These are phyloP conservation scores for Tolypocladium sp. DNA, from an alignment of 2,329 filamentous ascomycete species.

Conservation along the genomic window DNA sequence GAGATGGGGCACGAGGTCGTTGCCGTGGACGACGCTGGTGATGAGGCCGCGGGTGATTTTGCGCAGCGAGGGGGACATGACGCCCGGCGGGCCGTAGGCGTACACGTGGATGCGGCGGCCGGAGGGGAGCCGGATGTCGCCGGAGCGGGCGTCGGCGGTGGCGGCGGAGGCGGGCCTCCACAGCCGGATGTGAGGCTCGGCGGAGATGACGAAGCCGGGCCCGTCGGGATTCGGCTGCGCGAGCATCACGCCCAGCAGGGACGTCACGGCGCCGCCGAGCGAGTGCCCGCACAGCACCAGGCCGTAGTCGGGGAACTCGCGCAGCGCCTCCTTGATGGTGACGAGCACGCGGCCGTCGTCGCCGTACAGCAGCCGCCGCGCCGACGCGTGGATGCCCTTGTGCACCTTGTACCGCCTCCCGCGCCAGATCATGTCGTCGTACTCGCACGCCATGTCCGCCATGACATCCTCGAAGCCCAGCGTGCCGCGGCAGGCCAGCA, in stretches of 20 bases:
- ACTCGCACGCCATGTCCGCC: slow-evolving; percentile 67
- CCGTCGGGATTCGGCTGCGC: slow-evolving; percentile 49
- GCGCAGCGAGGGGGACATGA: slow-evolving; percentile 61
- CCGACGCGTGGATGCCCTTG: slow-evolving; percentile 66
- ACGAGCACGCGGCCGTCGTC: slow-evolving; percentile 57
- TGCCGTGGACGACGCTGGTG: slow-evolving; percentile 64
- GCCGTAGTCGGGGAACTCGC: slow-evolving; percentile 60
- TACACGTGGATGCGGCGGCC: slow-evolving; percentile 70
- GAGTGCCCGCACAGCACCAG: slow-evolving; percentile 63
- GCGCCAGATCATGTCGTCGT: slow-evolving; percentile 56
- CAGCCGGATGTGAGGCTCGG: slow-evolving; percentile 33
- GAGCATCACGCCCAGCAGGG: slow-evolving; percentile 62
- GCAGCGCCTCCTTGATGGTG: slow-evolving; percentile 55
- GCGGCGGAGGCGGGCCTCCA: slow-evolving; percentile 21
- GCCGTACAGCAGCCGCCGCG: slow-evolving; percentile 56
- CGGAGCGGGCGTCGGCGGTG: slow-evolving; percentile 10
- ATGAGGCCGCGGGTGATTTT: slow-evolving; percentile 64
- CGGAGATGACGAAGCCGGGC: slow-evolving; percentile 54
- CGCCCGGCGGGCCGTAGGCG: slow-evolving; percentile 66
- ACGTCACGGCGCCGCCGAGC: slow-evolving; percentile 60
- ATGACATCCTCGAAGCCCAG: slow-evolving; percentile 66
- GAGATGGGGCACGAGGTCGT: slow-evolving; percentile 65
- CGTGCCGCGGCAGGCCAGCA: slow-evolving; percentile 64
- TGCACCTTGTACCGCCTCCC: slow-evolving; percentile 60
- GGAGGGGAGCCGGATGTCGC: slow-evolving; percentile 47